A percentile compares a stretch with the other conserved stretches of the same genome.
Conservation (phyloP, 306 rosid species). For the Ammopiptanthus mongolicus region DNA sequence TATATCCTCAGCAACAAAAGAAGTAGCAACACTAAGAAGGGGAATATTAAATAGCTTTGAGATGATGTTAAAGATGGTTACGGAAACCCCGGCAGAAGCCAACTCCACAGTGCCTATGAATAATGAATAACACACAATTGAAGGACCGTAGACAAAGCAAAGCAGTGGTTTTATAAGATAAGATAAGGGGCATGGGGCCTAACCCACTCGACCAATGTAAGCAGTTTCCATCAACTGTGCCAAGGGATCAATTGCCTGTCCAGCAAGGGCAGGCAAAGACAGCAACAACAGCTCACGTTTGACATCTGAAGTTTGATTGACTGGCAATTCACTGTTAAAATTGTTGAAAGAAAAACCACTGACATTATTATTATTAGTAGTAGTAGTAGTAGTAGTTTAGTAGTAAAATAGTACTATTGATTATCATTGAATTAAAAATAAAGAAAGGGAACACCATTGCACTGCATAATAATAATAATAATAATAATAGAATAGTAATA, state of each 20-base stretch:
- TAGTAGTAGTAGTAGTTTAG: no score
- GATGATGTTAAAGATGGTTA: conserved; percentile 75
- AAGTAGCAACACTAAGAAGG: conserved; percentile 85
- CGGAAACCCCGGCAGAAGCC: conserved; percentile 95
- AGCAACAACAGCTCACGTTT: conserved; percentile 69
- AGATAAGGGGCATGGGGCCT: background rate
- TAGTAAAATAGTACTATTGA: no score
- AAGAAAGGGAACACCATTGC: background rate
- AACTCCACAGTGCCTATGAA: conserved; percentile 67
- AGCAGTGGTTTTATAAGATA: background rate
- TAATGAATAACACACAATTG: background rate
- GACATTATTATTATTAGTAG: no score
- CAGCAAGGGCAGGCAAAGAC: conserved; percentile 73
- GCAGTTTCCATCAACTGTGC: conserved; percentile 97
- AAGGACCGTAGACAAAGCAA: background rate
- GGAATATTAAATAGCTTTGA: conserved; percentile 94
- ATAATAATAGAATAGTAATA: background rate
- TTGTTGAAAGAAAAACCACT: no score
- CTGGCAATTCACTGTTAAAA: conserved; percentile 42
- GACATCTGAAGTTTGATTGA: conserved; percentile 32
- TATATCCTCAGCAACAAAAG: conserved; percentile 94
- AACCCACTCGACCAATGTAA: conserved; percentile 84
- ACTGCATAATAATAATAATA: no score
- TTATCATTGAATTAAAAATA: background rate
- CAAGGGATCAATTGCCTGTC: conserved; percentile 92